Base-by-base conservation (phyloP, 768 basidiomycete species). In the Termitomyces sp. region DNA sequence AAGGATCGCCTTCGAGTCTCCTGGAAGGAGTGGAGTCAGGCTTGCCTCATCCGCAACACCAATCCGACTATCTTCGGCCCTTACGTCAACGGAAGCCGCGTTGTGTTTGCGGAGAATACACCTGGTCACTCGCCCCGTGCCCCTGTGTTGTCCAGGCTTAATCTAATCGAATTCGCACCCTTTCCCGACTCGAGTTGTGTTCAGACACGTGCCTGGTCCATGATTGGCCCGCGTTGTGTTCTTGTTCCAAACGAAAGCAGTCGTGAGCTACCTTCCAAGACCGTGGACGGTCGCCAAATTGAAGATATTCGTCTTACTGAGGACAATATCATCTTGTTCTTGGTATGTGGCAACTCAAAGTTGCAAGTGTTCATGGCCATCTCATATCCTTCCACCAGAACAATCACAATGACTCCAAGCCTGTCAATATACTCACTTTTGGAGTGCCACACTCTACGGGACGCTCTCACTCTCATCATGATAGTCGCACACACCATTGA, bases 21-120 rank as follows among this genome's bases (percentile, higher is more conserved):
- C 11, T 86, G 84, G 84, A 73, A 71, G 59, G 75, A 79, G 41
- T 86, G 83, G 84, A 76, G 76, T 52, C 77, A 79, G 56, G 73
- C 76, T 63, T 79, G 76, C 66, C 68, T 79, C 57, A 74, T 81
- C 64, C 76, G 75, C 52, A 74, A 78, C 51, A 61, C 79, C 26
- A 65, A 70, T 18, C 62, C 66, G 24, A 66, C 65, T 14, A 69
- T 76, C n/a, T 65, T 68, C 36, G 73, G 71, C 9, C 78, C 79
- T 13, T 73, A 75, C 56, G 67, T 78, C 45, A 71, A 79, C 51
- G 80, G 80, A n/a, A 78, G 69, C 33, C 76, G 77, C 10, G 66
- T 80, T 28, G 65, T 81, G 14, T 81, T 76, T 63, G 68, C 78
- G 46, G 80, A 81, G 52, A 74, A 75, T 55, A 57, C 66, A 9